These are phyloP conservation scores for Mychonastes homosphaera DNA, from an alignment of 139 green algal species.

Conservation along the genomic window DNA sequence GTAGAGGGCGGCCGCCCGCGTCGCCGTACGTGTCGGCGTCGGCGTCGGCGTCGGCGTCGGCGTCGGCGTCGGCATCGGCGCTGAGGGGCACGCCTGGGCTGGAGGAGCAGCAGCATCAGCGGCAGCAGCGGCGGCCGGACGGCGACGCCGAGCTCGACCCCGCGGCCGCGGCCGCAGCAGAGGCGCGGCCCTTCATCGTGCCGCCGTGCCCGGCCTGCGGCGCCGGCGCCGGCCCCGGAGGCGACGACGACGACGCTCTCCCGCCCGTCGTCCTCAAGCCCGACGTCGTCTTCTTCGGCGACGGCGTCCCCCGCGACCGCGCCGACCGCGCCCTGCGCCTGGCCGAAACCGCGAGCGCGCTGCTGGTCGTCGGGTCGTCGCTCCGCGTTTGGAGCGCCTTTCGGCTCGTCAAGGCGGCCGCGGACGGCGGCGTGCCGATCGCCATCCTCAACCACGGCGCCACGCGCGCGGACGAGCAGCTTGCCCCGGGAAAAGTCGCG, in stretches of 20 bases:
- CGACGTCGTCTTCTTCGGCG: slow-evolving; percentile 79
- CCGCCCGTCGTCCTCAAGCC: slow-evolving; percentile 83
- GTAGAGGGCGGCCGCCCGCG: too few relatives aligned
- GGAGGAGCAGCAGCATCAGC: slow-evolving; percentile 17
- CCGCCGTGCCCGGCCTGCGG: slow-evolving; percentile 55
- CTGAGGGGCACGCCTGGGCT: not conserved
- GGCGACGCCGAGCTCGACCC: slow-evolving; percentile 69
- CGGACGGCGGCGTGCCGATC: slow-evolving; percentile 15
- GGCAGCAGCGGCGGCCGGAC: slow-evolving; percentile 44
- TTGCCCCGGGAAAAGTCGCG: too few relatives aligned
- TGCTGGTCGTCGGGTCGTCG: slow-evolving; percentile 20
- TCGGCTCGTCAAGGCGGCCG: slow-evolving; percentile 60
- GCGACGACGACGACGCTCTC: too few relatives aligned
- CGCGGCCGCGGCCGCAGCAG: too few relatives aligned
- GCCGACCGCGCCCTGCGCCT: slow-evolving; percentile 24
- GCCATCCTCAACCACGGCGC: slow-evolving; percentile 57
- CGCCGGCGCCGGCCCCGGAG: too few relatives aligned
- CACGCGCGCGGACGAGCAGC: slow-evolving; percentile 56
- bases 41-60: too few relatives aligned
- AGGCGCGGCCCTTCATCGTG: slow-evolving; percentile 42
- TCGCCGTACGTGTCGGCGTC: too few relatives aligned
- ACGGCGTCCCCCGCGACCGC: slow-evolving; percentile 31
- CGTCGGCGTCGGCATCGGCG: too few relatives aligned
- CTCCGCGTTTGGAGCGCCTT: slow-evolving; percentile 66
- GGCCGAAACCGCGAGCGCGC: slow-evolving; percentile 6